Conservation (phyloP, 2,329 filamentous ascomycete species). For the Coniochaeta sp. region DNA sequence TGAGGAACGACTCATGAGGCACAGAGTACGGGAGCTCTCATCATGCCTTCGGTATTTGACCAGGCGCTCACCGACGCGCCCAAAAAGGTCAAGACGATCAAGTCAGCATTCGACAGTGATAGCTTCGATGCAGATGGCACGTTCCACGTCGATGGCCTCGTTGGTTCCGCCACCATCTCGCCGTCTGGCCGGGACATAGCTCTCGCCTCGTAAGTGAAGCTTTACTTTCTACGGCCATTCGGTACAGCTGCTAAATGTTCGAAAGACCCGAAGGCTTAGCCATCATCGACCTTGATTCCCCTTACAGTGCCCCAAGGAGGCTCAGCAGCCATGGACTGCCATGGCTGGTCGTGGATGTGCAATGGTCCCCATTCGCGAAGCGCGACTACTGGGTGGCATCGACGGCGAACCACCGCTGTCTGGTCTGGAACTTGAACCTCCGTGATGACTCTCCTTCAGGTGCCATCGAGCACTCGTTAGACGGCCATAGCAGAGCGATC, state of each 20-base stretch:
- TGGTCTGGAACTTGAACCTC: conserved; percentile 88
- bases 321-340: conserved; percentile 75
- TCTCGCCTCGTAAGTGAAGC: conserved; percentile 60
- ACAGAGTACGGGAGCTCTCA: conserved; percentile 9
- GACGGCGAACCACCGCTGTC: conserved; percentile 87
- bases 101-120: conserved; percentile 72
- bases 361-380: conserved; percentile 90
- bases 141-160: conserved; percentile 72
- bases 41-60: conserved; percentile 42
- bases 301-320: conserved; percentile 78
- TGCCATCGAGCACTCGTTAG: conserved; percentile 78
- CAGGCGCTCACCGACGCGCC: conserved; percentile 30
- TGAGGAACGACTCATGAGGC: not conserved
- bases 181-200: conserved; percentile 87
- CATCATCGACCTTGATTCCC: conserved; percentile 86
- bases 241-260: not conserved
- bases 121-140: conserved; percentile 82
- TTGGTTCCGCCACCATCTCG: conserved; percentile 89
- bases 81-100: conserved; percentile 53
- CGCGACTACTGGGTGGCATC: conserved; percentile 91
- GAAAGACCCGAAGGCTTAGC: conserved; percentile 72
- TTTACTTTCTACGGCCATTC: not conserved
- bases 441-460: conserved; percentile 63
- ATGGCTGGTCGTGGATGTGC: conserved; percentile 94
- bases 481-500: conserved; percentile 77